These are phyloP conservation scores for Gastrodia elata DNA, from an alignment of 106 monocot species.

Conservation along the genomic window DNA sequence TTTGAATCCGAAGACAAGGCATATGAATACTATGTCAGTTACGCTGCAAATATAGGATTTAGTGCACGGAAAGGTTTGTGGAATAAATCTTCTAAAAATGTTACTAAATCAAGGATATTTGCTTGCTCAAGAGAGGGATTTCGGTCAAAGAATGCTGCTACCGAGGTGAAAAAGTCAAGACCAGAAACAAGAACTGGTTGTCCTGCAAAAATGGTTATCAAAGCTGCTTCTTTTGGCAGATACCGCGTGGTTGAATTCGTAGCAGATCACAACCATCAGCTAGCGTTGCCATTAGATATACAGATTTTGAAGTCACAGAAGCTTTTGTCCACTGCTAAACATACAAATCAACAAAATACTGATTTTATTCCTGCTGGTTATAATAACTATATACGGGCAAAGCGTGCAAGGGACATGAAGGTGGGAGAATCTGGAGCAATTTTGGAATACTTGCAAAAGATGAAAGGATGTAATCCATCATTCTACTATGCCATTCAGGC, in stretches of 20 bases:
- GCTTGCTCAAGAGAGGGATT: constrained; percentile 68
- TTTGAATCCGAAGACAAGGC: constrained; percentile 71
- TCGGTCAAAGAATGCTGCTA: constrained; percentile 45
- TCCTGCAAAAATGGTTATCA: constrained; percentile 48
- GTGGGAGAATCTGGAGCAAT: constrained; percentile 40
- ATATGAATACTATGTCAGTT: constrained; percentile 51
- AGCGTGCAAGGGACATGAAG: constrained; percentile 33
- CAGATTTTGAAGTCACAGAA: constrained; percentile 46
- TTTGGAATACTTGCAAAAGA: constrained; percentile 53
- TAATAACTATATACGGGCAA: constrained; percentile 54
- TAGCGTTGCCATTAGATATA: constrained; percentile 57
- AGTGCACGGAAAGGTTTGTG: constrained; percentile 69
- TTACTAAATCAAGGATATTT: constrained; percentile 42
- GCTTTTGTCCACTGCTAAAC: constrained; percentile 28
- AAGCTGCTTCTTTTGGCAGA: constrained; percentile 30
- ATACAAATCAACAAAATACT: constrained; percentile 19
- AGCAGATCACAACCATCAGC: constrained; percentile 56
- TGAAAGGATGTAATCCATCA: constrained; percentile 64
- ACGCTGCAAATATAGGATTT: constrained; percentile 61
- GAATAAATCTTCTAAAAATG: constrained; percentile 56
- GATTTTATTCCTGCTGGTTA: constrained; percentile 43
- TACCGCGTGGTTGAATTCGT: constrained; percentile 60
- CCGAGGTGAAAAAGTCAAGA: constrained; percentile 30
- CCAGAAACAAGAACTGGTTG: constrained; percentile 66
- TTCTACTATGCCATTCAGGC: constrained; percentile 68